A percentile compares a stretch with the other conserved stretches of the same genome.
Conservation (phyloP, 345 rosid species). For the Citrus reticulata region DNA sequence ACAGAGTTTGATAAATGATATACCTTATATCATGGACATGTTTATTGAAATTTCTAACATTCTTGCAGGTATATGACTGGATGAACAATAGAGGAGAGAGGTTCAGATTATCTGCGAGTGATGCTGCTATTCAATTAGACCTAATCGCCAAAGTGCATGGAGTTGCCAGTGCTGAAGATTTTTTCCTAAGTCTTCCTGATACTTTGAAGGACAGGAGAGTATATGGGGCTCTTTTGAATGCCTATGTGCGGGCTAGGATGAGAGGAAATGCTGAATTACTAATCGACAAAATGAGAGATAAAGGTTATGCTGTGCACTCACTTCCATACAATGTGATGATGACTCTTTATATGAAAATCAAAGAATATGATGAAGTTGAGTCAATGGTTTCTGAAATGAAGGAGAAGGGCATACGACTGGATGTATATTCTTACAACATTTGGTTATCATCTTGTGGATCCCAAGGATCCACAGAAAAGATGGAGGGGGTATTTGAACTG, state of each 20-base stretch:
- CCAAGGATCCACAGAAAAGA: constrained; percentile 56
- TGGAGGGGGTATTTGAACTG: constrained; percentile 75
- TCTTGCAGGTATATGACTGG: constrained; percentile 80
- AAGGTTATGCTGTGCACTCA: constrained; percentile 55
- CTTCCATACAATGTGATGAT: constrained; percentile 95
- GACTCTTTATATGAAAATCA: constrained; percentile 89
- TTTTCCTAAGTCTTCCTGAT: constrained; percentile 53
- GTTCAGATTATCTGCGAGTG: constrained; percentile 68
- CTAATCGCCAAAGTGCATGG: constrained; percentile 81
- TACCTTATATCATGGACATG: neutral
- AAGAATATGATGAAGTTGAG: constrained; percentile 71
- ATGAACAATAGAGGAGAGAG: constrained; percentile 75
- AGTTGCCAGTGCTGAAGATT: constrained; percentile 62
- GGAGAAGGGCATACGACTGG: constrained; percentile 62
- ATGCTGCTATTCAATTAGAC: constrained; percentile 93
- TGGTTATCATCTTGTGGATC: constrained; percentile 86
- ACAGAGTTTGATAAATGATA: neutral
- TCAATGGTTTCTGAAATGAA: constrained; percentile 69
- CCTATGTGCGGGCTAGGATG: constrained; percentile 56
- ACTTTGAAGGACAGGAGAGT: constrained; percentile 73
- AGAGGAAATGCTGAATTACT: constrained; percentile 71
- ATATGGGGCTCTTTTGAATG: constrained; percentile 79
- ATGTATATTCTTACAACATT: constrained; percentile 86
- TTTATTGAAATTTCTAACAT: neutral
- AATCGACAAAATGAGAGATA: constrained; percentile 60